Evolutionary conservation across 163 green algal genomes (phyloP), one percentile per base, ranked within the genome.

Genomic region (Volvox carteri): DNA sequence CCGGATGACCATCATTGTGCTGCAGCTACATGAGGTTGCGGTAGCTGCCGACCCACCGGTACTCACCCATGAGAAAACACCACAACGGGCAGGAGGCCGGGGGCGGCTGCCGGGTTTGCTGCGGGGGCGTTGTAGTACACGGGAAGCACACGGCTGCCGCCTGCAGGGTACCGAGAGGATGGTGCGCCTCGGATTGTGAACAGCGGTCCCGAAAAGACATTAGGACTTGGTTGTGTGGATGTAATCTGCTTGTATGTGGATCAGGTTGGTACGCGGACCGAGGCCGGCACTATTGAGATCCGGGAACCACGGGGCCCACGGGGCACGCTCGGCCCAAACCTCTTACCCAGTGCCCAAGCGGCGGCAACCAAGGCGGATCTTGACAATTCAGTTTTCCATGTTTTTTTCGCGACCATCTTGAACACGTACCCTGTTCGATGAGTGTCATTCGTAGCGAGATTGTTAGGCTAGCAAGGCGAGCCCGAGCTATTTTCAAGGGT

Each of bases 1-100:
- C n/a, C n/a, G n/a, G n/a, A n/a, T n/a, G n/a, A n/a, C n/a, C n/a
- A n/a, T n/a, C n/a, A n/a, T n/a, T n/a, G n/a, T n/a, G n/a, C n/a
- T n/a, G n/a, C n/a, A n/a, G n/a, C n/a, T n/a, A n/a, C n/a, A n/a
- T n/a, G n/a, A n/a, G n/a, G n/a, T n/a, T n/a, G n/a, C n/a, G n/a
- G n/a, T n/a, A n/a, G n/a, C n/a, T n/a, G n/a, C n/a, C n/a, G n/a
- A n/a, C 54, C 54, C 54, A 58, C 4, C 62, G 23, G 3, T 73
- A 41, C 62, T 28, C 93, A 88, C 62, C 94, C 94, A 73, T 96
- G 94, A 0, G 87, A 94, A 80, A 96, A 95, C 23, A 96, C 56
- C 0, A 96, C 80, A 4, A 96, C 54, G 0, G 94, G 94, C n/a
- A 92, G 60, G 3, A 23, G 46, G 4, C 65, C 21, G n/a, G n/a